These are phyloP conservation scores for Oryza australiensis DNA, from an alignment of 176 grass and related monocot genomes.

Conservation along the genomic window DNA sequence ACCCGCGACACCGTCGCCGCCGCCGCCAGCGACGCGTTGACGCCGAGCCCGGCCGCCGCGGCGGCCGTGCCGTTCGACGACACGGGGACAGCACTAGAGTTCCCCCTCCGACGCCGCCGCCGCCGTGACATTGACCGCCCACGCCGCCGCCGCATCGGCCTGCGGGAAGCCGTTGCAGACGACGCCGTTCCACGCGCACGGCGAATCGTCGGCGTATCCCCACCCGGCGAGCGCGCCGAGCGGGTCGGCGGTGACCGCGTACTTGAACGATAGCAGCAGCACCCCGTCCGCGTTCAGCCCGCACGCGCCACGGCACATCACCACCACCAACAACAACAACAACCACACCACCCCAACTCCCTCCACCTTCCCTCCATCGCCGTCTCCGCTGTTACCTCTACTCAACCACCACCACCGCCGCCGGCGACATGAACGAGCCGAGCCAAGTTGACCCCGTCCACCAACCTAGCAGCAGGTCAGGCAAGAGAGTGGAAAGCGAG, in stretches of 20 bases:
- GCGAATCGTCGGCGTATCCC: conserved; percentile 52
- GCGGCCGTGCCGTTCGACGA: neutral
- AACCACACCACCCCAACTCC: neutral
- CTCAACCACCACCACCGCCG: neutral
- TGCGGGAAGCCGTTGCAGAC: conserved; percentile 73
- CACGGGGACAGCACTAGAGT: neutral
- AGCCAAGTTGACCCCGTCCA: neutral
- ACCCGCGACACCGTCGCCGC: conserved; percentile 69
- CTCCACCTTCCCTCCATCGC: conserved; percentile 6
- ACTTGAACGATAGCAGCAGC: conserved; percentile 81
- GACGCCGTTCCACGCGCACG: conserved; percentile 88
- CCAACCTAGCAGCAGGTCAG: neutral
- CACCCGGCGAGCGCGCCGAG: conserved; percentile 60
- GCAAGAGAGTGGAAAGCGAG: neutral
- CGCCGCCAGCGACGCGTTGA: conserved; percentile 31
- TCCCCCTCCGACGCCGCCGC: neutral
- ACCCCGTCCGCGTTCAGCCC: conserved; percentile 63
- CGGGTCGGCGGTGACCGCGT: conserved; percentile 69
- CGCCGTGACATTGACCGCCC: conserved; percentile 15
- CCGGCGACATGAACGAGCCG: neutral
- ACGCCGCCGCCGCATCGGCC: neutral
- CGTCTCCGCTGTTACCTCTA: neutral
- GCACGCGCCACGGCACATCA: neutral
- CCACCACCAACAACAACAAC: neutral
- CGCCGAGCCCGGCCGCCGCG: neutral